Percentiles rank a stretch among this genome's conserved stretches.
Evolutionary conservation across 352 stramenopile species (phyloP).

Genomic region (Phytophthora syringae): DNA sequence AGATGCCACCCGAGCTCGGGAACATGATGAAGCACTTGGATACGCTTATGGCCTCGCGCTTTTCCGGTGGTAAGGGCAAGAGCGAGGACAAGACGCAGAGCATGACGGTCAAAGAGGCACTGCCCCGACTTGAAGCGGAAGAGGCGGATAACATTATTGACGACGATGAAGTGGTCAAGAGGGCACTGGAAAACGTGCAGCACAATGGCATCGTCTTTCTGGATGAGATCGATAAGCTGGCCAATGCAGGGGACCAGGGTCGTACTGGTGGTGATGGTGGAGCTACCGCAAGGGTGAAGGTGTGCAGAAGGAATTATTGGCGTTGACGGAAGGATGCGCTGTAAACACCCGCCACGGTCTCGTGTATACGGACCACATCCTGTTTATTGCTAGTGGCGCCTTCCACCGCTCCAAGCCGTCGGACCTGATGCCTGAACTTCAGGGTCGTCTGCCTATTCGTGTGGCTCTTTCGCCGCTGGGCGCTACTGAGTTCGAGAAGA

Average conservation of each 20-base stretch:
- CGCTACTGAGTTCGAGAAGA: conserved; percentile 98
- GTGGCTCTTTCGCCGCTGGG: conserved; percentile 97
- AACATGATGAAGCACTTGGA: conserved; percentile 85
- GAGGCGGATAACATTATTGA: conserved; percentile 78
- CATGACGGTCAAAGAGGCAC: conserved; percentile 76
- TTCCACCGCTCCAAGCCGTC: conserved; percentile 98
- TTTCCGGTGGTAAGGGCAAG: conserved; percentile 19
- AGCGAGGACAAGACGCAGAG: conserved; percentile 52
- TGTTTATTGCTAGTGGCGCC: conserved; percentile 97
- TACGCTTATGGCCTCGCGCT: conserved; percentile 63
- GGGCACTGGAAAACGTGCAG: conserved; percentile 91
- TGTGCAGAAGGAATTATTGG: conserved; percentile 98
- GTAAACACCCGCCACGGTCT: conserved; percentile 93
- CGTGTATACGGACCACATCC: conserved; percentile 99
- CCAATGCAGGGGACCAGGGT: conserved; percentile 83
- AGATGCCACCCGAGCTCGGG: conserved; percentile 82
- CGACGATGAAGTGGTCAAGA: conserved; percentile 79
- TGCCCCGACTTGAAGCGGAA: conserved; percentile 75
- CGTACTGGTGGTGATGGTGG: conserved; percentile 76
- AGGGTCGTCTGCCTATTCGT: conserved; percentile 98
- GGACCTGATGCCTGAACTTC: conserved; percentile 97
- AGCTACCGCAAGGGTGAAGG: conserved; percentile 94
- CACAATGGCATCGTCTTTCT: conserved; percentile 99
- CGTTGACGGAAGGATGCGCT: conserved; percentile 98
- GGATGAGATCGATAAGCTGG: conserved; percentile 99